Evolutionary conservation across 352 stramenopile genomes (phyloP), one percentile per base, ranked within the genome.

Genomic region (Phytophthora cactorum): DNA sequence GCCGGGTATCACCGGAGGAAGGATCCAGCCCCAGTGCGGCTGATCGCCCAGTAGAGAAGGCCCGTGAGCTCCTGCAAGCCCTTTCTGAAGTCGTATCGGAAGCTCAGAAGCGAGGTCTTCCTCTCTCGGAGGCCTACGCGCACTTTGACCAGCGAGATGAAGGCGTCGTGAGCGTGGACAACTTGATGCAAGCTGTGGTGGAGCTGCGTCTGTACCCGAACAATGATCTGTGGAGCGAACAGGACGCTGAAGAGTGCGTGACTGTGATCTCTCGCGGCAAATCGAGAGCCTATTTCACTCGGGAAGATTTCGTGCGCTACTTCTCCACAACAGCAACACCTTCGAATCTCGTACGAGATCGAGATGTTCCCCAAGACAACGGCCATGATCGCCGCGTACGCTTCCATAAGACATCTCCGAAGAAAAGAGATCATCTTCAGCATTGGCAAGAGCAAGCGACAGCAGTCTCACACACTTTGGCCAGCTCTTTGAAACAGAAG

Each of bases 101-200:
- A 54, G 81, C 83, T 34, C 63, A 75, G 32, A 66, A 51, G 15
- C 83, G 83, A 11, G 83, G 81, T 25, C 78, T 91, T 11, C 70
- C 74, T 11, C 57, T 90, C 8, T 73, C 63, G 5, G 72, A 81
- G 28, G 88, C 81, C 28, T 91, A 84, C 39, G 62, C 72, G 9
- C 83, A 91, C 61, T 91, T 91, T 39, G 81, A 88, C 52, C 79
- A 77, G 8, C 55, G 49, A 3, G 75, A 73, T 12, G 57, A 84
- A 39, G 78, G 78, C 0, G 67, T 89, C 25, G 81, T 90, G 2
- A 70, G 76, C 11, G 68, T 77, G 12, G 78, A 87, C 38, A 72
- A 84, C 56, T 72, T 91, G 61, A 79, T 86, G 70, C 53, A 79
- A 2, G 81, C 72, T 22, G 56, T 92, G 15, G 70, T 80, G 4